Evolutionary conservation across 1,284 basidiomycete species (phyloP).

Genomic region (Apiotrichum gamsii): DNA sequence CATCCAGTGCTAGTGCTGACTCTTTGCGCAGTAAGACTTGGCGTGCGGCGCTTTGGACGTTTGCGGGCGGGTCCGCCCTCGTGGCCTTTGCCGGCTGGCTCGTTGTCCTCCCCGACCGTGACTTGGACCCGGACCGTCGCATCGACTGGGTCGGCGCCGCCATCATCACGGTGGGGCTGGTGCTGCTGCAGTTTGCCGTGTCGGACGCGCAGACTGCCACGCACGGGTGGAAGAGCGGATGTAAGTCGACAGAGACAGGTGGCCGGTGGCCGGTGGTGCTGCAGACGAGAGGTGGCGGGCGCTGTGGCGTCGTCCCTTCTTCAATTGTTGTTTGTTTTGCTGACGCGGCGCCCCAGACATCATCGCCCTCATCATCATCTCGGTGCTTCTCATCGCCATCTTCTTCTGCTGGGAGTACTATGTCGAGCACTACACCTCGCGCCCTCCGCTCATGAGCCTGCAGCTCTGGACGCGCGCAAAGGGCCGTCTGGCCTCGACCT

Average conservation of each 20-base stretch:
- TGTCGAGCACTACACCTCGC: constrained; percentile 49
- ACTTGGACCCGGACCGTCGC: constrained; percentile 51
- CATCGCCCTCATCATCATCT: constrained; percentile 57
- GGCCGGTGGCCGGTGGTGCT: background rate
- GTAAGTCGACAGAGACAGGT: constrained; percentile 49
- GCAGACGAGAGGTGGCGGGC: background rate
- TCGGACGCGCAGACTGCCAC: constrained; percentile 65
- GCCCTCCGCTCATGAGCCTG: constrained; percentile 64
- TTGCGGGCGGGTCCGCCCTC: constrained; percentile 53
- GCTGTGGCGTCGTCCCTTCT: constrained; percentile 33
- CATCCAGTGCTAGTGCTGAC: too few species aligned
- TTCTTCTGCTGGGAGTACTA: constrained; percentile 67
- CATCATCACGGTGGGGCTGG: constrained; percentile 66
- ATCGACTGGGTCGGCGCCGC: constrained; percentile 79
- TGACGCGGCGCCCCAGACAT: constrained; percentile 41
- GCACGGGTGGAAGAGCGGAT: constrained; percentile 65
- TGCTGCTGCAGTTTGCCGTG: constrained; percentile 71
- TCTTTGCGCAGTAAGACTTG: constrained; percentile 49
- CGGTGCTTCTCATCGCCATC: constrained; percentile 54
- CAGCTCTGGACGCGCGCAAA: constrained; percentile 62
- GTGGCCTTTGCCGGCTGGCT: constrained; percentile 53
- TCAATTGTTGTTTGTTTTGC: constrained; percentile 39
- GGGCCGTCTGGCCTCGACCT: constrained; percentile 61
- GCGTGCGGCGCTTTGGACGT: constrained; percentile 59
- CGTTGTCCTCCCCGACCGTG: constrained; percentile 53